Evolutionary conservation across 2,329 filamentous ascomycete genomes (phyloP).

Genomic region (Pseudogymnoascus verrucosus): DNA sequence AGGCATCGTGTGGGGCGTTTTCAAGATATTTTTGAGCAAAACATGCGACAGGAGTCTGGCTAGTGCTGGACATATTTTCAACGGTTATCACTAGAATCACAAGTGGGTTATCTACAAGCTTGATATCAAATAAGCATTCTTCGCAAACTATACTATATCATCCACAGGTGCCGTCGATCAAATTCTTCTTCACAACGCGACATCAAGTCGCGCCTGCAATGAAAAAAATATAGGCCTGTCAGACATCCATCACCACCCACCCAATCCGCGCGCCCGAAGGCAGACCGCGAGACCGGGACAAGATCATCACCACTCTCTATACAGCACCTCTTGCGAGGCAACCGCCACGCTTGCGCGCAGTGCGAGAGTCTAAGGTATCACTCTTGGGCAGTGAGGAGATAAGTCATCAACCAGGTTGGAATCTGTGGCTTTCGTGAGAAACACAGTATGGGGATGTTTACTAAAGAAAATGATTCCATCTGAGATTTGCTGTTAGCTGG

Average conservation of each 20-base stretch:
- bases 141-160: not conserved
- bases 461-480: constrained; percentile 94
- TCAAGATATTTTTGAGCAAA: not conserved
- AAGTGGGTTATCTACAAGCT: not conserved
- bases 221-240: constrained; percentile 62
- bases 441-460: constrained; percentile 84
- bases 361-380: constrained; percentile 61
- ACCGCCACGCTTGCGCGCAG: constrained; percentile 56
- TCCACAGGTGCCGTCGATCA: not conserved
- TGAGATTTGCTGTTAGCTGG: constrained; percentile 17
- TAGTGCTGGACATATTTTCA: not conserved
- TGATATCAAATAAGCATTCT: not conserved
- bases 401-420: constrained; percentile 90
- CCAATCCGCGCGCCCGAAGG: constrained; percentile 69
- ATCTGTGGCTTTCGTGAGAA: constrained; percentile 89
- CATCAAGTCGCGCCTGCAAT: constrained; percentile 42
- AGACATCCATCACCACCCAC: constrained; percentile 85
- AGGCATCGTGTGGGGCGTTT: not conserved
- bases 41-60: not conserved
- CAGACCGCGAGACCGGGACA: constrained; percentile 63
- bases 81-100: not conserved
- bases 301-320: constrained; percentile 95
- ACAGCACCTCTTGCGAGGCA: constrained; percentile 39
- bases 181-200: constrained; percentile 45
- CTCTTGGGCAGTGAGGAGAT: constrained; percentile 85